A percentile compares a stretch with the other conserved stretches of the same genome.
Evolutionary conservation across 139 green algal genomes (phyloP).

Genomic region (Asterochloris erici): DNA sequence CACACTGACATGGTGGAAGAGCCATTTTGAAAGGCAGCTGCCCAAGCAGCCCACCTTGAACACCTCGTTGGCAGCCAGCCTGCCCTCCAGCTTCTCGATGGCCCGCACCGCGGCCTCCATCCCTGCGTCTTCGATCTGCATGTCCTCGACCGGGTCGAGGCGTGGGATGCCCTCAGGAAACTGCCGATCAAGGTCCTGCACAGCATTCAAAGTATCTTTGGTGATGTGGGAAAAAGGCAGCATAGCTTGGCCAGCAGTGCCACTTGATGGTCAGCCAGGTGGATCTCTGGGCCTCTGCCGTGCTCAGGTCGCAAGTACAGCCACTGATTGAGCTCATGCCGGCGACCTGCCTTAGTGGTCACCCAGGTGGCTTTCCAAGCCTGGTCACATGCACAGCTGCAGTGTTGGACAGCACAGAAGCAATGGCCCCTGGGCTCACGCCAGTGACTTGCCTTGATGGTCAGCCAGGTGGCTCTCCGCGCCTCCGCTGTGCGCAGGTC

Average conservation of each 20-base stretch:
- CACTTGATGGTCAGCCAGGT: too few species aligned
- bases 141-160: slow-evolving; percentile 84
- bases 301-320: too few species aligned
- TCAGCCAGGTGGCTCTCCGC: slow-evolving; percentile 49
- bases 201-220: background rate
- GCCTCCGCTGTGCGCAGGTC: slow-evolving; percentile 67
- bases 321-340: too few species aligned
- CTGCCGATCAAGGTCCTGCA: slow-evolving; percentile 38
- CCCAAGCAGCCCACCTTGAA: slow-evolving; percentile 16
- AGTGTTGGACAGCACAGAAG: too few species aligned
- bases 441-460: slow-evolving; percentile 27
- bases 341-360: too few species aligned
- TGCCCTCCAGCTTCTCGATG: slow-evolving; percentile 44
- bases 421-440: too few species aligned
- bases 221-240: too few species aligned
- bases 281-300: background rate
- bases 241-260: too few species aligned
- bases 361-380: too few species aligned
- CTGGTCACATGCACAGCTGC: too few species aligned
- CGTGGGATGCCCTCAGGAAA: slow-evolving; percentile 55
- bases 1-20: too few species aligned
- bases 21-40: too few species aligned
- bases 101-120: slow-evolving; percentile 29
- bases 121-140: slow-evolving; percentile 64
- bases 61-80: slow-evolving; percentile 34